phyloP scores from a whole-genome alignment of 306 rosid genomes.

The Lotus japonicus region DNA sequence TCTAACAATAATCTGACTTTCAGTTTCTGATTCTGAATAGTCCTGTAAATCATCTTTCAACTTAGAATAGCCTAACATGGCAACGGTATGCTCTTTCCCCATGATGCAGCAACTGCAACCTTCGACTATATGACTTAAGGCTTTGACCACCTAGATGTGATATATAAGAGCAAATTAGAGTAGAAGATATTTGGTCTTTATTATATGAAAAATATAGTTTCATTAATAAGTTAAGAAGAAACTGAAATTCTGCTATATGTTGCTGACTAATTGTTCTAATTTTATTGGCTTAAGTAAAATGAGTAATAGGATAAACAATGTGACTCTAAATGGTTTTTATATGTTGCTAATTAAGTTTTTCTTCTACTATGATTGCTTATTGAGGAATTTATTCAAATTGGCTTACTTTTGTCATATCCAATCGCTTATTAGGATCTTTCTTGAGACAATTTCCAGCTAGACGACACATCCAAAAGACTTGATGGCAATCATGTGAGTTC shows the following conservation, averaged over 20 bases:
- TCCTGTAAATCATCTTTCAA: neutral
- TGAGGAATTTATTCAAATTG: no score
- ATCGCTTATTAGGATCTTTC: conserved; percentile 55
- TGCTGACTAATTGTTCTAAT: neutral
- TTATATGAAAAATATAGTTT: neutral
- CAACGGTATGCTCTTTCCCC: neutral
- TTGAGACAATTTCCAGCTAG: conserved; percentile 57
- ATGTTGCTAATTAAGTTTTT: no score
- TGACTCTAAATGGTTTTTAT: no score
- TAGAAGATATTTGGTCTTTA: neutral
- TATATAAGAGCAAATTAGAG: neutral
- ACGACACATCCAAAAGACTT: conserved; percentile 61
- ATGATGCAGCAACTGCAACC: conserved; percentile 16
- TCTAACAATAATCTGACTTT: neutral
- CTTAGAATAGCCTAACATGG: neutral
- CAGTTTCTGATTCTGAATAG: neutral
- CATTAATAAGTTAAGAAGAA: no score
- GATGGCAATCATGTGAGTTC: conserved; percentile 56
- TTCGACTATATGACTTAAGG: conserved; percentile 19
- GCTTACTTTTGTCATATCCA: conserved; percentile 46
- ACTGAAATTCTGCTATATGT: neutral
- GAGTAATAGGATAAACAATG: neutral
- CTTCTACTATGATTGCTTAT: no score
- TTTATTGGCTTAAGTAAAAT: neutral
- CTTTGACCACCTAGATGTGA: conserved; percentile 21